Percentiles rank a stretch among this genome's conserved stretches.
Conservation (phyloP, 352 stramenopile genomes). For the Phytopythium ostracodes region DNA sequence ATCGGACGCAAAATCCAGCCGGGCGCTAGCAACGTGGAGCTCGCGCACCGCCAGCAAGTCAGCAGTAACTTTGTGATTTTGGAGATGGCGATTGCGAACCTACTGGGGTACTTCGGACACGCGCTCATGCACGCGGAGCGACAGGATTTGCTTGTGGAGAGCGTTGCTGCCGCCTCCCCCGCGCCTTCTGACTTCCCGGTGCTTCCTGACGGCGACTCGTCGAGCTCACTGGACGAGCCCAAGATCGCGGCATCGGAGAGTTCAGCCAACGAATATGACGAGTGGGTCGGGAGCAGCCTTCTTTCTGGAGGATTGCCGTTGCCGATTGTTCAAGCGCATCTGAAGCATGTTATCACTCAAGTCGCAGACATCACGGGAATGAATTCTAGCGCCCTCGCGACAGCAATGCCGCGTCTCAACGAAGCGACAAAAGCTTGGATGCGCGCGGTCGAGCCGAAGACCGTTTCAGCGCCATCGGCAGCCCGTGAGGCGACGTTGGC, state of each 20-base stretch:
- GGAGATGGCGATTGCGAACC: constrained; percentile 70
- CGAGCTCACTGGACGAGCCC: constrained; percentile 22
- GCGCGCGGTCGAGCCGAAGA: constrained; percentile 56
- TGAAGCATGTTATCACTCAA: constrained; percentile 51
- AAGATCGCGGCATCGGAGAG: constrained; percentile 54
- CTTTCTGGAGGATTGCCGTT: constrained; percentile 71
- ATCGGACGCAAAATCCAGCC: constrained; percentile 60
- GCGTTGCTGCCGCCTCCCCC: constrained; percentile 11
- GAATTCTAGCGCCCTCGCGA: constrained; percentile 10
- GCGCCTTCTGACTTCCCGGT: constrained; percentile 23
- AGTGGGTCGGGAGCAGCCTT: constrained; percentile 72
- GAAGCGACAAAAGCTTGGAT: constrained; percentile 54
- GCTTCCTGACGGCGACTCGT: constrained; percentile 13
- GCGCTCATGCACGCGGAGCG: constrained; percentile 52
- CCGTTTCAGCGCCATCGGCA: constrained; percentile 25
- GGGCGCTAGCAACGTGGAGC: constrained; percentile 12
- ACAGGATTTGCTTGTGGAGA: constrained; percentile 60
- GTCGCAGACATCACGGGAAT: constrained; percentile 45
- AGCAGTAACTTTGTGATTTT: constrained; percentile 65
- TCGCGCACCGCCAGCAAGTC: constrained; percentile 18
- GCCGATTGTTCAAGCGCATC: constrained; percentile 51
- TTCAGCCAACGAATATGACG: constrained; percentile 76
- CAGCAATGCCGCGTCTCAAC: constrained; percentile 31
- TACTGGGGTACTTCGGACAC: constrained; percentile 74
- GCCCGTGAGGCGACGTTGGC: constrained; percentile 15